Evolutionary conservation across 352 stramenopile species (phyloP).

Genomic region (Globisporangium lucens): DNA sequence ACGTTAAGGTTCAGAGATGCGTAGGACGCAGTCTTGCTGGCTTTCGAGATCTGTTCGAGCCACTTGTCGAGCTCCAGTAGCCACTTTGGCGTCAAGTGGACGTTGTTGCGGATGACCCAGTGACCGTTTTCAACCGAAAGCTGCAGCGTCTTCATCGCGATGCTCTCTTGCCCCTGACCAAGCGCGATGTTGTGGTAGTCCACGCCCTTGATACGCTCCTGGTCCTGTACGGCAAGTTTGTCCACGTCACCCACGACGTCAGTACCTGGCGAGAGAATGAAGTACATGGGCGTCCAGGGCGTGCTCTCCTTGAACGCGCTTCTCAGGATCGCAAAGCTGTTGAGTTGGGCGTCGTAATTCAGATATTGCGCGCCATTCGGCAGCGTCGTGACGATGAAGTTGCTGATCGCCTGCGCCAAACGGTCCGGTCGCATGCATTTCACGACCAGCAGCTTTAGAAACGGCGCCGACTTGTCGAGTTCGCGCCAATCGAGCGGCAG

Average conservation of each 20-base stretch:
- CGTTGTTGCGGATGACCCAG: slow-evolving; percentile 95
- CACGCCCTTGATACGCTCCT: slow-evolving; percentile 91
- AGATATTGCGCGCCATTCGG: slow-evolving; percentile 81
- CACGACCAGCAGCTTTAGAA: slow-evolving; percentile 94
- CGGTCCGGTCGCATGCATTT: slow-evolving; percentile 93
- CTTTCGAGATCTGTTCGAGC: slow-evolving; percentile 81
- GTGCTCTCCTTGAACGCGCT: slow-evolving; percentile 92
- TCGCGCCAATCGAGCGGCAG: slow-evolving; percentile 91
- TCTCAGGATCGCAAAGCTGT: slow-evolving; percentile 94
- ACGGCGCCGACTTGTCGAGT: slow-evolving; percentile 86
- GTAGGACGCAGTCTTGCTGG: slow-evolving; percentile 49
- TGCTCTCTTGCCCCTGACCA: slow-evolving; percentile 92
- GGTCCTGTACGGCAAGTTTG: slow-evolving; percentile 89
- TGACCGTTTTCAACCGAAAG: slow-evolving; percentile 89
- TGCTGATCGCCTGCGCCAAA: slow-evolving; percentile 90
- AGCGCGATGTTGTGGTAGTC: slow-evolving; percentile 96
- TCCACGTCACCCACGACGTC: slow-evolving; percentile 97
- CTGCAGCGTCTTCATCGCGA: slow-evolving; percentile 88
- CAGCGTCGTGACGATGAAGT: slow-evolving; percentile 88
- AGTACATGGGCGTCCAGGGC: slow-evolving; percentile 96
- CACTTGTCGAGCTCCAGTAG: slow-evolving; percentile 91
- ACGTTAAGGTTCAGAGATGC: slow-evolving; percentile 29
- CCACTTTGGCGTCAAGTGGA: slow-evolving; percentile 94
- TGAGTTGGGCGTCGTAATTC: slow-evolving; percentile 89
- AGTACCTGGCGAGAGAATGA: slow-evolving; percentile 95